Base-by-base conservation (phyloP, 371 early-diverging fungal genomes). In the Actinomucor elegans region DNA sequence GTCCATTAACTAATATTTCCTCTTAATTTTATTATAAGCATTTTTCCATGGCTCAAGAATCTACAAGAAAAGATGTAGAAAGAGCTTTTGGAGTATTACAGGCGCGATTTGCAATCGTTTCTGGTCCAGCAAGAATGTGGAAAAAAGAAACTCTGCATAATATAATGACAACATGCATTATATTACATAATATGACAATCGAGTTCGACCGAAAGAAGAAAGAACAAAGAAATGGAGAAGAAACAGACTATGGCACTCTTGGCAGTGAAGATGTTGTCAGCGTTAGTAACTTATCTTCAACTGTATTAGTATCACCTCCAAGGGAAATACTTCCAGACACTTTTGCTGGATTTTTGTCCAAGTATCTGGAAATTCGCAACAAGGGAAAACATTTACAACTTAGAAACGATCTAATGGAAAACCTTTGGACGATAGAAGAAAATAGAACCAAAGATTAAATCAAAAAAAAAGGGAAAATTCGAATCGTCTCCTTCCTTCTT, bases 151-250 rank as follows among this genome's bases (percentile, higher is more conserved):
- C 28, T 29, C 7, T 40, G 0, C 10, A 32, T 3, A 0, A 4
- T 5, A 17, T 42, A 0, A 52, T 32, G 52, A 14, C 32, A 23
- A 23, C 42, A 4, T 42, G 52, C n/a, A 51, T 41, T 4, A 51
- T 51, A 12, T n/a, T 41, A 2, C 42, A 52, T 8, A 42, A 52
- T 21, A 52, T 42, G 52, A 52, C 41, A 14, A 23, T 51, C 2
- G 51, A 41, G 35, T 23, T 36, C 9, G 23, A 48, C 9, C 33
- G 36, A 12, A 20, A 14, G 41, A 40, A n/a, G n/a, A n/a, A n/a
- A n/a, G n/a, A n/a, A n/a, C n/a, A n/a, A n/a, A n/a, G n/a, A n/a
- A n/a, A n/a, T n/a, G n/a, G n/a, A n/a, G n/a, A n/a, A n/a, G n/a
- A n/a, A n/a, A n/a, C n/a, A n/a, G n/a, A n/a, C n/a, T n/a, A n/a